Evolutionary conservation across 495 filamentous ascomycete genomes (phyloP).

Genomic region (Penicillium malachiteum): DNA sequence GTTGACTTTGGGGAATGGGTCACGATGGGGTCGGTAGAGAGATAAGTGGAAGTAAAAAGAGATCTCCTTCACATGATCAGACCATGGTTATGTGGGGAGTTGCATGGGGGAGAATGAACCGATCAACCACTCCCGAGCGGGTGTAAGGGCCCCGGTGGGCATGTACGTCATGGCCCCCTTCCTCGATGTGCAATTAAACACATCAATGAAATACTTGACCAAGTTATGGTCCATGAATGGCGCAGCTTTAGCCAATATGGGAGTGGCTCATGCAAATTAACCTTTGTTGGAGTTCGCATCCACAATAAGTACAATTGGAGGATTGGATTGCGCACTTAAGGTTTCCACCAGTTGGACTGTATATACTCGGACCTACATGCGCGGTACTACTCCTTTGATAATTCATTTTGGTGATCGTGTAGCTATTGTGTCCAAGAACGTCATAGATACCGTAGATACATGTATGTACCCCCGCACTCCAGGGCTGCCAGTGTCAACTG

Average conservation of each 20-base stretch:
- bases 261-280: background rate
- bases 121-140: constrained; percentile 2
- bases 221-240: background rate
- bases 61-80: constrained; percentile 12
- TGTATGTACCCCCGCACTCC: too few relatives aligned
- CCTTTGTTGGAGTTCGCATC: background rate
- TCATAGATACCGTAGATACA: too few relatives aligned
- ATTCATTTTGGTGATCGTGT: too few relatives aligned
- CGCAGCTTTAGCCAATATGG: background rate
- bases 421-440: too few relatives aligned
- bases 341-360: too few relatives aligned
- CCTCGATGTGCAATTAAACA: background rate
- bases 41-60: background rate
- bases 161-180: constrained; percentile 2
- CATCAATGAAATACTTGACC: background rate
- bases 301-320: too few relatives aligned
- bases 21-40: constrained; percentile 2
- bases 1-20: constrained; percentile 12
- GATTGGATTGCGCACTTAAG: too few relatives aligned
- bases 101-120: background rate
- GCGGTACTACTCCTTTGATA: too few relatives aligned
- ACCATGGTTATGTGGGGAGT: constrained; percentile 4
- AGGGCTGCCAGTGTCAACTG: too few relatives aligned
- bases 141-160: background rate
- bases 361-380: too few relatives aligned